Evolutionary conservation across 768 basidiomycete genomes (phyloP), one percentile per base, ranked within the genome.

Genomic region (Zangia roseola): DNA sequence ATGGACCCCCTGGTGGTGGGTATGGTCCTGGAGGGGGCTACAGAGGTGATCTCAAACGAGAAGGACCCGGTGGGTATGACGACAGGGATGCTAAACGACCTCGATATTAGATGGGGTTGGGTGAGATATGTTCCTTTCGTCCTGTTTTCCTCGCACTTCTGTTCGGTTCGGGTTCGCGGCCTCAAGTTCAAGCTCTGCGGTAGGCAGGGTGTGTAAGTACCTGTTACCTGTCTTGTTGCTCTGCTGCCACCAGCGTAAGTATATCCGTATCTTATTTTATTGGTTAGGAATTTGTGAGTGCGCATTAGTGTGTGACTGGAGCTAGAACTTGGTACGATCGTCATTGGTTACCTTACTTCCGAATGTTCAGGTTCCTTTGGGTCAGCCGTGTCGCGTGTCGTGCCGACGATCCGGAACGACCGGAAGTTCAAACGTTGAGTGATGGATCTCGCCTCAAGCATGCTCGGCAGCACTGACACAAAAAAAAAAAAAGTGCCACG

Each of bases 61-160:
- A 78, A 63, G 82, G 79, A 57, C 78, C 84, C 45, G 83, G 84
- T 72, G 84, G 84, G 69, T 88, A 78, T 69, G 89, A 91, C 63
- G 89, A 91, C 68, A 80, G 89, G 57, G 89, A 91, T 57, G 60
- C 76, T 28, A 92, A 92, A 71, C 85, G 90, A 63, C 83, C 86
- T 61, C 81, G 90, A 63, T 90, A 88, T 70, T 91, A 81, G 77
- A 57, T 61, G 68, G 61, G 65, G 64, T 67, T 58, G 63, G 62
- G 64, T 65, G 64, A 59, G 62, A 71, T 56, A 61, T 58, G 45
- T 65, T 62, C 59, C 48, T 50, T 62, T 52, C 21, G 56, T 49
- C 40, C 55, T 58, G 46, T 45, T 64, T 64, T 52, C 53, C n/a
- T 49, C 33, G 44, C 49, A 38, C 60, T 63, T 52, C 51, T 34